Base-by-base conservation (phyloP, 768 basidiomycete species). In the Gloeophyllum trabeum region DNA sequence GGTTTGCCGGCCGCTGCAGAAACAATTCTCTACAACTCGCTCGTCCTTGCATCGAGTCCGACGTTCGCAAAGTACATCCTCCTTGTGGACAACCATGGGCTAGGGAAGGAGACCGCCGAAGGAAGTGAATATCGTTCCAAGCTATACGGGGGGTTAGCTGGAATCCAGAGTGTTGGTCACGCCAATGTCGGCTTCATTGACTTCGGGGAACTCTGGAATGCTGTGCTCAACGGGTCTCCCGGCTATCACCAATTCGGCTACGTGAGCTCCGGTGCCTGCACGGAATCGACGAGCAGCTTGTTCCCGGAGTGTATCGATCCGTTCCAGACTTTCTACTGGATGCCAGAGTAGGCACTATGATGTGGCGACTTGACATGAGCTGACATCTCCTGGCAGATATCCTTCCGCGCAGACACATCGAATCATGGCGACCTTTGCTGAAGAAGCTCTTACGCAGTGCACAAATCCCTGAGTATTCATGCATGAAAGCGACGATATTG, bases 391-490 rank as follows among this genome's bases (percentile, higher is more conserved):
- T 35, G 5, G 20, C 44, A 72, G 73, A 4, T 71, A 75, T 46
- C 75, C 73, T 3, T 70, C 70, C 14, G 67, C 63, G 35, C 65
- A 65, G 50, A 72, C 68, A 0, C 58, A 66, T 48, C 60, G 65
- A 34, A 69, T 75, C 40, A 74, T 75, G 73, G 72, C 70, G 4
- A 71, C 72, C 45, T 73, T 64, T 26, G 71, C 71, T 0, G 50
- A 53, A 20, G 61, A 66, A 40, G 70, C 70, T 0, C 52, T 71
- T 52, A 36, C 41, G 1, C 4, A 46, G 3, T 72, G 70, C 40
- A 5, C 6, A 40, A 19, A 6, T 19, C 6, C n/a, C n/a, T n/a
- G n/a, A n/a, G n/a, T n/a, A n/a, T n/a, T n/a, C n/a, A n/a, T n/a
- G n/a, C n/a, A n/a, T n/a, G n/a, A n/a, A n/a, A n/a, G n/a, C n/a